Conservation (phyloP, 2,329 filamentous ascomycete genomes). For the Thermomyces lanuginosus region DNA sequence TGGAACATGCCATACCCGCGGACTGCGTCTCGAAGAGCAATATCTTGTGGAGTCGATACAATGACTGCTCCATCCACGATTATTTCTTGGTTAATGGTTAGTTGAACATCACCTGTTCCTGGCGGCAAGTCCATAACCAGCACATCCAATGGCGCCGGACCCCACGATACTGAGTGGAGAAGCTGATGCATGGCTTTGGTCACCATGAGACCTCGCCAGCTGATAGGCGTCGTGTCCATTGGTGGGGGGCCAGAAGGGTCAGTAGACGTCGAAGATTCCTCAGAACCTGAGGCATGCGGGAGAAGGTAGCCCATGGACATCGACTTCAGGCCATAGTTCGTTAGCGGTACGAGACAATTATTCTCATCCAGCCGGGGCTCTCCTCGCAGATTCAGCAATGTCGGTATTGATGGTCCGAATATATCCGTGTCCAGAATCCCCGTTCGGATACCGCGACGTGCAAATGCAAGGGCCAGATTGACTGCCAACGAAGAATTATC, state of each 20-base stretch:
- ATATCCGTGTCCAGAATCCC: conserved; percentile 93
- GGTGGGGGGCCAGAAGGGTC: conserved; percentile 14
- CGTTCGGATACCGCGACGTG: conserved; percentile 60
- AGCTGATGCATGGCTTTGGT: conserved; percentile 95
- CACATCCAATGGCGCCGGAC: conserved; percentile 67
- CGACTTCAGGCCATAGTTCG: conserved; percentile 88
- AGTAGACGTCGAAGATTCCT: conserved; percentile 34
- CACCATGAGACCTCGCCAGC: conserved; percentile 93
- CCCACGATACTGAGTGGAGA: conserved; percentile 90
- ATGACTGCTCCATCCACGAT: conserved; percentile 71
- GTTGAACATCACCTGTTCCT: conserved; percentile 85
- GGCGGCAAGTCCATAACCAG: conserved; percentile 83
- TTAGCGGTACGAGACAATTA: conserved; percentile 63
- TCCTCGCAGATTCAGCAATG: conserved; percentile 63
- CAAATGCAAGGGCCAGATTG: conserved; percentile 77
- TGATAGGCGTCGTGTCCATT: conserved; percentile 52
- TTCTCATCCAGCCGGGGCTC: conserved; percentile 61
- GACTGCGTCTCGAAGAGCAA: conserved; percentile 79
- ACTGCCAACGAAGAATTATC: conserved; percentile 27
- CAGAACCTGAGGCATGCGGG: conserved; percentile 21
- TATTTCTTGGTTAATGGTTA: conserved; percentile 93
- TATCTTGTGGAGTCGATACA: conserved; percentile 82
- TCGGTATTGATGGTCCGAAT: conserved; percentile 89
- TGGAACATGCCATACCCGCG: conserved; percentile 88
- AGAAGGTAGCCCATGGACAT: conserved; percentile 98